Conservation (phyloP, 805 yeast species). For the Candida silvicultrix region DNA sequence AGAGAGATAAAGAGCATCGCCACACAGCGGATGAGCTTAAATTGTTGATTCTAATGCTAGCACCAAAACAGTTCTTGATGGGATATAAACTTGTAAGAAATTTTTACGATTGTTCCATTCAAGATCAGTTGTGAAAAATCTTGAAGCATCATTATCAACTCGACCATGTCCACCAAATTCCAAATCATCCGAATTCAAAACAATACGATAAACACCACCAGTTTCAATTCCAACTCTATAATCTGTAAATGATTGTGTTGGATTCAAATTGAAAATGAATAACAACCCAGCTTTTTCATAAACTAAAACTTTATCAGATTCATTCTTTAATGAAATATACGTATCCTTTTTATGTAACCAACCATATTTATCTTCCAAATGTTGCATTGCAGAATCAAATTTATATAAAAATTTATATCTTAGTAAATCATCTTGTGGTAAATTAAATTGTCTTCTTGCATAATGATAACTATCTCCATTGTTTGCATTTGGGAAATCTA, state of each 20-base stretch:
- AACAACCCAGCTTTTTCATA: constrained; percentile 83
- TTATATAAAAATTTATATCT: constrained; percentile 71
- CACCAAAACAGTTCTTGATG: constrained; percentile 66
- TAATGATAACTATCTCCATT: constrained; percentile 86
- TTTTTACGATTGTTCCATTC: constrained; percentile 78
- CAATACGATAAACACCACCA: constrained; percentile 70
- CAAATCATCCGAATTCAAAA: constrained; percentile 65
- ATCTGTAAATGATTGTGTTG: constrained; percentile 74
- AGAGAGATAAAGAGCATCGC: too few relatives aligned
- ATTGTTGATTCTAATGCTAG: constrained; percentile 32
- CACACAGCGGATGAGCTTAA: too few relatives aligned
- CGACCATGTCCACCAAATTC: constrained; percentile 81
- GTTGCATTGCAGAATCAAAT: constrained; percentile 87
- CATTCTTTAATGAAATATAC: constrained; percentile 83
- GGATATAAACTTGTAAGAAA: constrained; percentile 72
- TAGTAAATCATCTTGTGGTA: constrained; percentile 71
- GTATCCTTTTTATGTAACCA: constrained; percentile 72
- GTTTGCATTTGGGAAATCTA: constrained; percentile 91
- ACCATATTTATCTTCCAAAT: constrained; percentile 58
- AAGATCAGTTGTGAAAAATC: constrained; percentile 65
- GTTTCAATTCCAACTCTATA: constrained; percentile 86
- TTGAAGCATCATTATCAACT: constrained; percentile 43
- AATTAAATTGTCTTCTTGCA: constrained; percentile 91
- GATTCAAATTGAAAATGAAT: constrained; percentile 88
- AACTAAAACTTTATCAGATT: constrained; percentile 80